Base-by-base conservation (phyloP, 805 yeast genomes). In the Starmerella riodocensis region DNA sequence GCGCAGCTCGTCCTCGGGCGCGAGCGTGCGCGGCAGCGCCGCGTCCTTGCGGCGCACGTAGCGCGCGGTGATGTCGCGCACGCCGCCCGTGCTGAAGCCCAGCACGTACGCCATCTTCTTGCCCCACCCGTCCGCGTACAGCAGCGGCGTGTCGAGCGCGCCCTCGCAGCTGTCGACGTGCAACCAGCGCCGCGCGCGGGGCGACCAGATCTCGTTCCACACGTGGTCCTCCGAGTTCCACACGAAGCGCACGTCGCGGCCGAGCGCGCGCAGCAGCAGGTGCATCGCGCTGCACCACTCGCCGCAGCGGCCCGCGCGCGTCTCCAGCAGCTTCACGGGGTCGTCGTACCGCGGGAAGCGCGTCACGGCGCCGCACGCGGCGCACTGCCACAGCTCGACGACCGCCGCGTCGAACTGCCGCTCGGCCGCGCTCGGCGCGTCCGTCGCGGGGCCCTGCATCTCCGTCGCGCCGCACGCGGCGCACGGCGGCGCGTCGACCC, bases 221-320 rank as follows among this genome's bases (percentile, higher is more conserved):
- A 53, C 96, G 56, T 88, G 97, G 56, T 88, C 97, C 55, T 88
- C 97, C 6, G 71, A 63, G 56, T 84, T 85, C 93, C 93, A 82
- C 2, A 86, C 62, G 53, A 78, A 85, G 37, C 97, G 61, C 1
- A 73, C 71, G 21, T 73, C 64, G 4, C 74, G 53, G 0, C 78
- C 81, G 31, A 86, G 61, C 0, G 94, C 73, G 21, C 75, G 66
- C 39, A 86, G 60, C 2, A 85, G 60, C 26, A 83, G 62, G 32
- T 80, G 67, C 54, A 86, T 85, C 46, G 88, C 74, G 50, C 81
- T 80, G 40, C 86, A 88, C 93, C 94, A 88, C 57, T 88, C 97
- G 1, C 97, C 97, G 59, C 97, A 88, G 34, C 97, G 66, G 0
- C 97, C 97, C 25, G 55, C 54, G 31, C 83, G 62, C 0, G 78